These are phyloP conservation scores for Fomitopsis schrenkii DNA, from an alignment of 1,284 basidiomycete genomes.

Conservation along the genomic window DNA sequence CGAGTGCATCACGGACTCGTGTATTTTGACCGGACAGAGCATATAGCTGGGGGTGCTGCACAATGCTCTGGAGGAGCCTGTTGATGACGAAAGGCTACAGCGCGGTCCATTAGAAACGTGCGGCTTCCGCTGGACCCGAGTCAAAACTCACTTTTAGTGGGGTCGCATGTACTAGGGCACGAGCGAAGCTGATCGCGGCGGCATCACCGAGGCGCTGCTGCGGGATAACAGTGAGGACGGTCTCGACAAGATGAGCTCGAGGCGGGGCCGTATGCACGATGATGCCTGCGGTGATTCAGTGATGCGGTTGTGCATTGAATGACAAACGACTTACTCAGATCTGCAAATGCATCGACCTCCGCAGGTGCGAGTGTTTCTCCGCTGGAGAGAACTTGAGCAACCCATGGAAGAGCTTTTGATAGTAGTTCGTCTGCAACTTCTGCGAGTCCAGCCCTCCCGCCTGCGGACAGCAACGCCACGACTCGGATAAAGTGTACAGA, in stretches of 20 bases:
- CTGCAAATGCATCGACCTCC: constrained; percentile 5
- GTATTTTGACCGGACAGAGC: constrained; percentile 30
- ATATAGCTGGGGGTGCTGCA: constrained; percentile 59
- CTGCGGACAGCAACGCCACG: neutral
- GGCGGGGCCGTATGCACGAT: constrained; percentile 28
- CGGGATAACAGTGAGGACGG: constrained; percentile 63
- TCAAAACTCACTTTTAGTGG: constrained; percentile 56
- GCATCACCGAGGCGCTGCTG: constrained; percentile 51
- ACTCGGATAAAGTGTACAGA: neutral
- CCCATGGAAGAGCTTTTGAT: neutral
- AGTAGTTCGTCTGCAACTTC: neutral
- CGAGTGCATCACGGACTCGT: constrained; percentile 38
- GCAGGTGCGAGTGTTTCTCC: neutral
- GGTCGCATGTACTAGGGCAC: constrained; percentile 37
- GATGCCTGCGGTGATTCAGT: constrained; percentile 25
- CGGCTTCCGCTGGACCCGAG: neutral
- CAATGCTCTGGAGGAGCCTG: constrained; percentile 54
- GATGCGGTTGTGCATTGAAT: neutral
- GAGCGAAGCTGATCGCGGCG: constrained; percentile 45
- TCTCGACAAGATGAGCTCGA: constrained; percentile 68
- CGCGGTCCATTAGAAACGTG: neutral
- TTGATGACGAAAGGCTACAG: constrained; percentile 58
- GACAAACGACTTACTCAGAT: constrained; percentile 34
- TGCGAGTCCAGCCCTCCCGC: neutral
- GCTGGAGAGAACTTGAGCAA: neutral